A percentile compares a stretch with the other conserved stretches of the same genome.
Evolutionary conservation across 108 stramenopile genomes (phyloP).

Genomic region (Cyclotella cryptica): DNA sequence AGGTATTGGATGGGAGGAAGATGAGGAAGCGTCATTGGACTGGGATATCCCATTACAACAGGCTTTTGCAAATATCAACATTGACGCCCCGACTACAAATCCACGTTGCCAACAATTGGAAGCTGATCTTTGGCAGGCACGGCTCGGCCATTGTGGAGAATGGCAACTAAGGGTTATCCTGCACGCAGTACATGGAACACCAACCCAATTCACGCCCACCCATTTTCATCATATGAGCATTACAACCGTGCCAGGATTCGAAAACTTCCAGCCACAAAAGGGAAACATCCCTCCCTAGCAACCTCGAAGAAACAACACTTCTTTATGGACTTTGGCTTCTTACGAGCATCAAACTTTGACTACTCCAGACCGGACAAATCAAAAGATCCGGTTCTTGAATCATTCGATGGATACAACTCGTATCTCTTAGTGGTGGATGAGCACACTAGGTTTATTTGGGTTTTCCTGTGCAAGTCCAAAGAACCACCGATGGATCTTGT

Average conservation of each 20-base stretch:
- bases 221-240: neutral
- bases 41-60: too few species aligned
- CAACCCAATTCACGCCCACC: neutral
- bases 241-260: neutral
- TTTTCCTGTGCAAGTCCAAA: neutral
- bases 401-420: conserved; percentile 6
- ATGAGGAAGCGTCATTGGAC: too few species aligned
- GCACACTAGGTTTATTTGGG: neutral
- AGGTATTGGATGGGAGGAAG: too few species aligned
- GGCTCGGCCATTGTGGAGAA: neutral
- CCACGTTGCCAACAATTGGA: neutral
- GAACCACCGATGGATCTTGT: neutral
- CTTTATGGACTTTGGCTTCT: neutral
- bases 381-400: neutral
- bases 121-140: neutral
- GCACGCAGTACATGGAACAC: neutral
- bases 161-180: neutral
- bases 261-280: neutral
- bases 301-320: neutral
- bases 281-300: neutral
- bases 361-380: neutral
- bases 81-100: neutral
- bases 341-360: neutral
- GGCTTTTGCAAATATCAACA: neutral
- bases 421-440: conserved; percentile 1